Evolutionary conservation across 2,329 filamentous ascomycete genomes (phyloP).

Genomic region (Pezicula radicicola): DNA sequence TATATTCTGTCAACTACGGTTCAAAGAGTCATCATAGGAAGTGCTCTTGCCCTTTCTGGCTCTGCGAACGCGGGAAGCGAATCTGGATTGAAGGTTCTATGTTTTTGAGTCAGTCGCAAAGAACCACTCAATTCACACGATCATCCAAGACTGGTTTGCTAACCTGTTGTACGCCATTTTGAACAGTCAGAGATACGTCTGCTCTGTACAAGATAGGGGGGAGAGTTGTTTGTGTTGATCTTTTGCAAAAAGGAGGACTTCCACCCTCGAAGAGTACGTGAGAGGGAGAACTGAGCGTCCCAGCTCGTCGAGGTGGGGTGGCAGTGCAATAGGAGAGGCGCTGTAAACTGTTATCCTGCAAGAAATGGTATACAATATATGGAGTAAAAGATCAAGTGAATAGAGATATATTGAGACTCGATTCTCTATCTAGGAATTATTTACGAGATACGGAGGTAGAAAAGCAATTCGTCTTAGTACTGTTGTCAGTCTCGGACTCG

Average conservation of each 20-base stretch:
- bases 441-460: no score
- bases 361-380: background rate
- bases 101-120: no score
- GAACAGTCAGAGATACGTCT: background rate
- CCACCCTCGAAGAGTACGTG: background rate
- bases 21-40: background rate
- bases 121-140: no score
- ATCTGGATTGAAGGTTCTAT: constrained; percentile 81
- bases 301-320: background rate
- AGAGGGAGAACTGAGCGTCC: background rate
- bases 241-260: background rate
- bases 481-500: no score
- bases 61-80: constrained; percentile 77
- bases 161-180: constrained; percentile 83
- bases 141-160: no score
- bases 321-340: background rate
- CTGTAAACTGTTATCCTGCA: background rate
- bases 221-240: background rate
- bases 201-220: background rate
- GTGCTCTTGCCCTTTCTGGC: constrained; percentile 38
- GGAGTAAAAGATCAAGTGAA: no score
- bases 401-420: no score
- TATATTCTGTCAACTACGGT: constrained; percentile 3
- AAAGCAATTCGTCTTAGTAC: no score
- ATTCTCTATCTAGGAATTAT: no score